phyloP scores from a whole-genome alignment of 2,329 filamentous ascomycete species.

The Stachybotrys chlorohalonatus region DNA sequence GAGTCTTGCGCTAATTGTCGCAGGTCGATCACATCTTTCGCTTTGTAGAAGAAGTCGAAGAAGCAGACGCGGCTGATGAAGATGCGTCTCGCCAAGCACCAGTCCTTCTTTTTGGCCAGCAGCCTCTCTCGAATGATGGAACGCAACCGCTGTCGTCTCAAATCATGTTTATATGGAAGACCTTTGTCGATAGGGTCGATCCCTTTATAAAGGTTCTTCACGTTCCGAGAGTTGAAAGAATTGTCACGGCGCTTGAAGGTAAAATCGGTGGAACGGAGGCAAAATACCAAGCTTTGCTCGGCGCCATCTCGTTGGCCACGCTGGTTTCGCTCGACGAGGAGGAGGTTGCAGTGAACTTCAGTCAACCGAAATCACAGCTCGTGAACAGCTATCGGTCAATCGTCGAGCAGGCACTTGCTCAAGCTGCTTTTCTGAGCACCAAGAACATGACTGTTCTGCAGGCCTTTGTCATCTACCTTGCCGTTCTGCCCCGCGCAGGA shows the following conservation, averaged over 20 bases:
- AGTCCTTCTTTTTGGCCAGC: constrained; percentile 2
- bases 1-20: background rate
- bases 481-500: constrained; percentile 9
- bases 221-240: constrained; percentile 7
- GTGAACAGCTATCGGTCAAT: constrained; percentile 11
- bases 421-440: constrained; percentile 11
- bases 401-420: constrained; percentile 14
- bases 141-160: constrained; percentile 17
- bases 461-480: constrained; percentile 16
- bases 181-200: constrained; percentile 18
- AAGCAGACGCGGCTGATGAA: constrained; percentile 2
- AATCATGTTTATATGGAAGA: constrained; percentile 18
- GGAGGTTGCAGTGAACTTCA: constrained; percentile 9
- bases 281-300: constrained; percentile 13
- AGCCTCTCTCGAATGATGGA: constrained; percentile 2
- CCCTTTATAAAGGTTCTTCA: constrained; percentile 21
- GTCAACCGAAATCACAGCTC: constrained; percentile 6
- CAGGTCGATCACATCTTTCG: constrained; percentile 20
- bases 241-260: constrained; percentile 8
- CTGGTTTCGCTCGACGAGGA: constrained; percentile 14
- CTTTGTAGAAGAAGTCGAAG: constrained; percentile 16
- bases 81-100: constrained; percentile 11
- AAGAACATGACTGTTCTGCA: constrained; percentile 14
- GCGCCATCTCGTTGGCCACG: constrained; percentile 15
- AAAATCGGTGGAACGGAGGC: constrained; percentile 4